Evolutionary conservation across 2,329 filamentous ascomycete genomes (phyloP), one percentile per base, ranked within the genome.

Genomic region (Pyrenophora seminiperda): DNA sequence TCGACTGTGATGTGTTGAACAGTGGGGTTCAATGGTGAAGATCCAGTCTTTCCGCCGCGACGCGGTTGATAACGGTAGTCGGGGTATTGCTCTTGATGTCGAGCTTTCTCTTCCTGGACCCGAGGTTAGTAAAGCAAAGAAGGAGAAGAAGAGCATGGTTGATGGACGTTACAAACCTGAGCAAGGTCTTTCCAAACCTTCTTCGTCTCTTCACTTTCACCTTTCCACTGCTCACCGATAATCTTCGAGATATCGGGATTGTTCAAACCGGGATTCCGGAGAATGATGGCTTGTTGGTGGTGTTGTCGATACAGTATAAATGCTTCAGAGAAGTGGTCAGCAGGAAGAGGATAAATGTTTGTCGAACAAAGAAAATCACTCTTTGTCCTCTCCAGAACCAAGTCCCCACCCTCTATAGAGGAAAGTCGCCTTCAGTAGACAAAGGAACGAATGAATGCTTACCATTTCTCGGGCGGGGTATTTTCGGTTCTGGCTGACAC

Each of bases 231-330:
- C 71, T 91, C 85, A 43, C 93, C 93, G 62, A 97, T 96, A 63
- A 97, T 95, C 75, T 97, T 97, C 59, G 93, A 97, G 63, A 97
- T 96, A 43, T 97, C 91, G 3, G 93, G 93, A 74, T 97, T 97
- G 37, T 92, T 87, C 58, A 97, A 83, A 36, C 91, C 89, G n/a
- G 92, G 93, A 66, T 97, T 84, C 62, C 90, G 83, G 45, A 86
- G 81, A 30, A 92, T 88, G 41, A 97, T 90, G 40, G 84, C 80
- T 14, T 89, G 85, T 74, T 97, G 93, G 66, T 94, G 88, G 72
- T 95, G 89, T 72, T 97, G 92, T 31, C 94, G 91, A 77, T 96
- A 99, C 63, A 99, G 81, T 61, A 99, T 99, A 77, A 99, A 99
- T 41, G 93, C 94, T 99, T 73, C 71, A 70, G 67, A 72, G 60